Evolutionary conservation across 2,329 filamentous ascomycete species (phyloP).

Genomic region (Domatiomyces globalis): DNA sequence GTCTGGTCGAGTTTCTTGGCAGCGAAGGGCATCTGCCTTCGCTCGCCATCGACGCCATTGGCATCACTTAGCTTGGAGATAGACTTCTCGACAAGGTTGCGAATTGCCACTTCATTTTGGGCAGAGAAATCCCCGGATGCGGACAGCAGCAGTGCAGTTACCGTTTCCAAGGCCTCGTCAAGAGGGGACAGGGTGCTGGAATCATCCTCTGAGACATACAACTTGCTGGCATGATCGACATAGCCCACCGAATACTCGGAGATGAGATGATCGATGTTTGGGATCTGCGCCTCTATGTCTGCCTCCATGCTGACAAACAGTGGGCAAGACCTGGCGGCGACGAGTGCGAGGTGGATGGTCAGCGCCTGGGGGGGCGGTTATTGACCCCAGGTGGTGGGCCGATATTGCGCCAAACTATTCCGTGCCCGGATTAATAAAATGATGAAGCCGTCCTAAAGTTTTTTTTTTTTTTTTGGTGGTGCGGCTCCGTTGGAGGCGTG

Average conservation of each 20-base stretch:
- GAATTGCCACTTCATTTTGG: slow-evolving; percentile 62
- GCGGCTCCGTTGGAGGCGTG: background rate
- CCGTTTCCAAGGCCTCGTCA: slow-evolving; percentile 64
- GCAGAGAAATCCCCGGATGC: slow-evolving; percentile 71
- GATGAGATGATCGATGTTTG: slow-evolving; percentile 74
- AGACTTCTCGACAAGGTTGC: slow-evolving; percentile 77
- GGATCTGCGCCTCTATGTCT: slow-evolving; percentile 71
- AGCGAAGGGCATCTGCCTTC: slow-evolving; percentile 55
- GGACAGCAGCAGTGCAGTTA: slow-evolving; percentile 81
- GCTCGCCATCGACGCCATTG: slow-evolving; percentile 54
- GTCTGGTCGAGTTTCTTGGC: slow-evolving; percentile 84
- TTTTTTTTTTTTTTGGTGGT: background rate
- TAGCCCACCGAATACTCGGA: slow-evolving; percentile 92
- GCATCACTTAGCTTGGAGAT: slow-evolving; percentile 64
- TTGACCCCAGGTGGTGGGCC: slow-evolving; percentile 2
- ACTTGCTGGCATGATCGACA: slow-evolving; percentile 77
- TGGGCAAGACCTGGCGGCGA: too few relatives aligned
- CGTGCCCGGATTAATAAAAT: background rate
- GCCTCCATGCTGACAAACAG: slow-evolving; percentile 52
- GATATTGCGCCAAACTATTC: slow-evolving; percentile 1
- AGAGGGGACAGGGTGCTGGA: slow-evolving; percentile 58
- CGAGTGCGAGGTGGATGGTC: background rate
- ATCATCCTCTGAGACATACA: slow-evolving; percentile 62
- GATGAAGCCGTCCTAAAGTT: background rate
- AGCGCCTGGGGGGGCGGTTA: slow-evolving; percentile 1